Evolutionary conservation across 805 yeast species (phyloP), one percentile per base, ranked within the genome.

Genomic region (Candida manassasensis): DNA sequence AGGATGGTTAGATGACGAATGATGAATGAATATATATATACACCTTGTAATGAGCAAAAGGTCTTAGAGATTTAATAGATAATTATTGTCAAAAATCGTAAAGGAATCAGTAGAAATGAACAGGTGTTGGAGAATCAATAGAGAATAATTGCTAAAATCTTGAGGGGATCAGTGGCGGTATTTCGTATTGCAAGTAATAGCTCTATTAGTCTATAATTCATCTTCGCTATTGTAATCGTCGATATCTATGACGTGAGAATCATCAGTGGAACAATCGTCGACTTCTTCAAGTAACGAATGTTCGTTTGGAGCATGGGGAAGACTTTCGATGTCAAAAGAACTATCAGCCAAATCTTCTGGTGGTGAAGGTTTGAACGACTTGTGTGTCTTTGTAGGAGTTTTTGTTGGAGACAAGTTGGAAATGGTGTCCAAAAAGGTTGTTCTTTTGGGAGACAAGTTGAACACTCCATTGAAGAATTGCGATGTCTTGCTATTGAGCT

Each of bases 1-100:
- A 42, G 89, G 87, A 29, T 89, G 97, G 97, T 65, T 84, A 41
- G 68, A 65, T 33, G 62, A 56, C 21, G 50, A 40, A 11, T 29
- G n/a, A 29, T 19, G 21, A 17, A 29, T 16, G 6, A 10, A 16
- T 17, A 12, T 18, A 10, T 25, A 10, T 10, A 10, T 25, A 7
- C 28, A 25, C n/a, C n/a, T n/a, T n/a, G n/a, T n/a, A n/a, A n/a
- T n/a, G n/a, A n/a, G n/a, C n/a, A n/a, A n/a, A n/a, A n/a, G n/a
- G n/a, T n/a, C n/a, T n/a, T n/a, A n/a, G n/a, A n/a, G n/a, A n/a
- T n/a, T n/a, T n/a, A n/a, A n/a, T n/a, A n/a, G n/a, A n/a, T n/a
- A n/a, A n/a, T n/a, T n/a, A n/a, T n/a, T n/a, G n/a, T n/a, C n/a
- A n/a, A n/a, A n/a, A n/a, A n/a, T n/a, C n/a, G n/a, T n/a, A n/a